Conservation (phyloP, 2,329 filamentous ascomycete genomes). For the Geosmithia morbida region DNA sequence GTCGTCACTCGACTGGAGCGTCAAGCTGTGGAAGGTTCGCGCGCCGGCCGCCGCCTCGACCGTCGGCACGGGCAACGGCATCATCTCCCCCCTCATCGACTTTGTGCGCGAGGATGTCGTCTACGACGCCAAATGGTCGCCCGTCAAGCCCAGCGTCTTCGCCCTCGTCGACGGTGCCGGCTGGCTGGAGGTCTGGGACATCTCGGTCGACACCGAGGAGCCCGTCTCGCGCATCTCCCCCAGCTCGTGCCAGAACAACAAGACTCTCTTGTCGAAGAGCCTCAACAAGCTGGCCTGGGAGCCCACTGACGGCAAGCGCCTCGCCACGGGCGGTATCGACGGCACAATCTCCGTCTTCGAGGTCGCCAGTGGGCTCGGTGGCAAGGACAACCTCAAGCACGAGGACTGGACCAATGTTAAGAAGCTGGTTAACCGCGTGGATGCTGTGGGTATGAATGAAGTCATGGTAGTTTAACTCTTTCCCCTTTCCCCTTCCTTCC, state of each 20-base stretch:
- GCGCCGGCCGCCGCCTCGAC: conserved; percentile 61
- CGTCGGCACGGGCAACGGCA: conserved; percentile 32
- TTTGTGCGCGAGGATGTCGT: conserved; percentile 92
- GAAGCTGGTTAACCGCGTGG: conserved; percentile 67
- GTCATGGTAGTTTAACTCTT: conserved; percentile 21
- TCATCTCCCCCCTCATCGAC: conserved; percentile 65
- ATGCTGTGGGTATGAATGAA: conserved; percentile 42
- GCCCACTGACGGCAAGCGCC: conserved; percentile 66
- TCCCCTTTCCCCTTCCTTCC: not conserved
- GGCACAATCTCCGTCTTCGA: conserved; percentile 88
- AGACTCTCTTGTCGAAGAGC: conserved; percentile 65
- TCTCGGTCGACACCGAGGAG: conserved; percentile 84
- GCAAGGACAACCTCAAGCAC: conserved; percentile 65
- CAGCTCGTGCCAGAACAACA: conserved; percentile 46
- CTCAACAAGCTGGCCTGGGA: conserved; percentile 96
- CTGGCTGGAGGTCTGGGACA: conserved; percentile 87
- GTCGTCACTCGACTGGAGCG: conserved; percentile 91
- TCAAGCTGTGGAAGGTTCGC: conserved; percentile 91
- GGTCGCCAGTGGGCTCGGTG: conserved; percentile 68
- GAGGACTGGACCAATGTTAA: conserved; percentile 94
- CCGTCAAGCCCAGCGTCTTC: conserved; percentile 86
- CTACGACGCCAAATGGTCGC: conserved; percentile 93
- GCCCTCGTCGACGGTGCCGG: conserved; percentile 88
- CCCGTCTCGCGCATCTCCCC: conserved; percentile 72
- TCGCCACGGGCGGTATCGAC: conserved; percentile 86